These are phyloP conservation scores for Pseudogymnoascus sp. DNA, from an alignment of 2,329 filamentous ascomycete genomes.

Conservation along the genomic window DNA sequence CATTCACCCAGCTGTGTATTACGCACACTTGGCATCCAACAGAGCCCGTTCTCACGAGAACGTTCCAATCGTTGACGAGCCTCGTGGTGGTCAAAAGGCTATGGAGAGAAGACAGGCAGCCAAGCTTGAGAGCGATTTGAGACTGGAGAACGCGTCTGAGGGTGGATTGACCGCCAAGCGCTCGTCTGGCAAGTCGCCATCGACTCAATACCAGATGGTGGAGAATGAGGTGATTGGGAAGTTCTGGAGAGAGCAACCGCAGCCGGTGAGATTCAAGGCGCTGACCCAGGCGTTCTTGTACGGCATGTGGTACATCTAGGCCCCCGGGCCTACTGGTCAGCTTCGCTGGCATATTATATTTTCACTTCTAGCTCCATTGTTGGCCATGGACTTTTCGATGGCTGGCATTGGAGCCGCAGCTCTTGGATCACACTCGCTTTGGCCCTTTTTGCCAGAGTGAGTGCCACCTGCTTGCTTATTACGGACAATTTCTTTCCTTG, in stretches of 20 bases:
- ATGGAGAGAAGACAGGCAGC: conserved; percentile 22
- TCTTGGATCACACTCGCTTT: background rate
- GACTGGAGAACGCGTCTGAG: conserved; percentile 17
- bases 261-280: background rate
- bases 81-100: conserved; percentile 38
- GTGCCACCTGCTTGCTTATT: conserved; percentile 4
- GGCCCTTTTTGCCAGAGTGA: background rate
- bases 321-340: background rate
- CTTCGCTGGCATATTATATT: background rate
- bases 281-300: conserved; percentile 21
- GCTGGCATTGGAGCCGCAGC: background rate
- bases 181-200: conserved; percentile 24
- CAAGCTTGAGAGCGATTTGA: conserved; percentile 12
- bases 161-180: conserved; percentile 16
- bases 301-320: conserved; percentile 31
- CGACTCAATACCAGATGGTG: conserved; percentile 20
- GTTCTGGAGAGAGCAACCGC: background rate
- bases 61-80: conserved; percentile 38
- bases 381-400: background rate
- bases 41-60: conserved; percentile 72
- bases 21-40: conserved; percentile 81
- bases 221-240: conserved; percentile 7
- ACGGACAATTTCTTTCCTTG: conserved; percentile 8
- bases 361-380: background rate
- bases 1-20: conserved; percentile 78